phyloP scores from a whole-genome alignment of 495 filamentous ascomycete species.

The Xylaria palmicola region DNA sequence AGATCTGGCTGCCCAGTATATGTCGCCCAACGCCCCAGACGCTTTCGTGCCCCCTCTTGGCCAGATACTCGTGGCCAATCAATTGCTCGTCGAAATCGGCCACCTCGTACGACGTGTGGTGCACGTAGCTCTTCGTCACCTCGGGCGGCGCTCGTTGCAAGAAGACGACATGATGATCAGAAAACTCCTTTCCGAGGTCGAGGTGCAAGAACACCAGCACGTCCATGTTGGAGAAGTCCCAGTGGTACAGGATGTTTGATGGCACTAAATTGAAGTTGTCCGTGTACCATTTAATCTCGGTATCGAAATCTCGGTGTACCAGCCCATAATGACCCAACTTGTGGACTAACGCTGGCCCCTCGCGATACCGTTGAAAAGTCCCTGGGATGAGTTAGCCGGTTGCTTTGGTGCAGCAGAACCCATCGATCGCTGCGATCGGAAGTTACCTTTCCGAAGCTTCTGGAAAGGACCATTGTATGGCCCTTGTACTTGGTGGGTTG shows the following conservation, averaged over 20 bases:
- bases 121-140: constrained; percentile 46
- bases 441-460: constrained; percentile 17
- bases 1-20: constrained; percentile 49
- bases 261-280: constrained; percentile 58
- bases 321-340: constrained; percentile 63
- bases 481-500: constrained; percentile 11
- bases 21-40: constrained; percentile 63
- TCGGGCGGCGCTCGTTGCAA: constrained; percentile 37
- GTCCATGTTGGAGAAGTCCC: constrained; percentile 15
- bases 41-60: constrained; percentile 49
- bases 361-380: constrained; percentile 14
- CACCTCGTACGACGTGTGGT: constrained; percentile 61
- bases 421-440: background rate
- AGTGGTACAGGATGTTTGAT: constrained; percentile 12
- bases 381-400: background rate
- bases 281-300: constrained; percentile 54
- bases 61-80: constrained; percentile 59
- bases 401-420: background rate
- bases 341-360: constrained; percentile 54
- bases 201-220: constrained; percentile 19
- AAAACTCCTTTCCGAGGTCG: constrained; percentile 16
- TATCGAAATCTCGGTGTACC: constrained; percentile 49
- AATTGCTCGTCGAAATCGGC: constrained; percentile 62
- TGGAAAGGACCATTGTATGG: constrained; percentile 16
- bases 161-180: constrained; percentile 61